These are phyloP conservation scores for Bromus sterilis DNA, from an alignment of 176 grass and related monocot species.

Conservation along the genomic window DNA sequence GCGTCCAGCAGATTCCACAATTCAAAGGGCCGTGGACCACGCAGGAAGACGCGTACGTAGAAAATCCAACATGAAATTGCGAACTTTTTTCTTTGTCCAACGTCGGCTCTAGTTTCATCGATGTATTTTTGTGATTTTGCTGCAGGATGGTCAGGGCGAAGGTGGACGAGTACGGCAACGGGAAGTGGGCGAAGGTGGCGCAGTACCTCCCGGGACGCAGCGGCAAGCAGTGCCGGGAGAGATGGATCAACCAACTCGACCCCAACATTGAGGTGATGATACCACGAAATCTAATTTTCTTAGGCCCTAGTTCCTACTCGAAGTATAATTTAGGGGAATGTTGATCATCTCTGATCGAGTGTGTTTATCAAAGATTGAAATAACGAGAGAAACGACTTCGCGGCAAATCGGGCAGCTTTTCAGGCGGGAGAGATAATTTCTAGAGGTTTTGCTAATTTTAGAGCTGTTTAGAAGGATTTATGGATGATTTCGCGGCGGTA, in stretches of 20 bases:
- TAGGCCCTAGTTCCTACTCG: neutral
- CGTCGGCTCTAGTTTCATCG: neutral
- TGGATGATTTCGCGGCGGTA: too few relatives aligned
- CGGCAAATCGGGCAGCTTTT: too few relatives aligned
- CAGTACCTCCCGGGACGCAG: conserved; percentile 42
- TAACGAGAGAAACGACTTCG: too few relatives aligned
- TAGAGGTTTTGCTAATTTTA: too few relatives aligned
- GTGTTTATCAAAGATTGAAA: too few relatives aligned
- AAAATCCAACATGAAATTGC: neutral
- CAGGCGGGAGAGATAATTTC: too few relatives aligned
- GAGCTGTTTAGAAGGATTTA: too few relatives aligned
- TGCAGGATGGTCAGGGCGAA: conserved; percentile 34
- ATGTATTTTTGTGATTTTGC: neutral
- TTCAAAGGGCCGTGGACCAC: conserved; percentile 53
- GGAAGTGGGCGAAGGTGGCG: conserved; percentile 56
- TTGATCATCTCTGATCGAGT: too few relatives aligned
- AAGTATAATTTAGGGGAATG: neutral
- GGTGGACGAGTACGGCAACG: conserved; percentile 33
- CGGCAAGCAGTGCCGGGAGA: conserved; percentile 72
- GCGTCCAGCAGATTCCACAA: too few relatives aligned
- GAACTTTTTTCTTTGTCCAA: neutral
- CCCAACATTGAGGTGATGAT: conserved; percentile 61
- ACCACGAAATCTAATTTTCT: neutral
- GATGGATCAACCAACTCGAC: conserved; percentile 73
- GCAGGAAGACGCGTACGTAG: conserved; percentile 54